These are phyloP conservation scores for Aspergillus sp. DNA, from an alignment of 2,329 filamentous ascomycete genomes.

Conservation along the genomic window DNA sequence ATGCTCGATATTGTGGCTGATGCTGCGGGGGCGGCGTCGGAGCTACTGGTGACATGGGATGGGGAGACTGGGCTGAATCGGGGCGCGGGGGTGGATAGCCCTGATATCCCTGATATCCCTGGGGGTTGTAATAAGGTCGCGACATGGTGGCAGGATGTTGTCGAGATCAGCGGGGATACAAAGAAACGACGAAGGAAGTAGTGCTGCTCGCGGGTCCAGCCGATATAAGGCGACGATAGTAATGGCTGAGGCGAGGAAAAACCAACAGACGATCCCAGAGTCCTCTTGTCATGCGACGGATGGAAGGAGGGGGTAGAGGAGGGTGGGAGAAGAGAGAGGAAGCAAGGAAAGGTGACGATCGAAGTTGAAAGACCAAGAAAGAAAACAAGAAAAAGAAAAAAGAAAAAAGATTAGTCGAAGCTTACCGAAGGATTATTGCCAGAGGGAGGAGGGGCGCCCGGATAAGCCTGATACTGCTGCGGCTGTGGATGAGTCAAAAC, in stretches of 20 bases:
- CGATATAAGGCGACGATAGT: constrained; percentile 3
- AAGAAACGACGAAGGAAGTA: not conserved
- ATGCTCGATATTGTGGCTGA: constrained; percentile 37
- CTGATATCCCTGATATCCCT: constrained; percentile 34
- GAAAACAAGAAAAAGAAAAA: constrained; percentile 11
- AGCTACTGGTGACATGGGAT: constrained; percentile 22
- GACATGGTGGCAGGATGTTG: constrained; percentile 31
- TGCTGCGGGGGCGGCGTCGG: constrained; percentile 27
- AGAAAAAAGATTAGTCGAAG: constrained; percentile 18
- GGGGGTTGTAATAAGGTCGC: constrained; percentile 35
- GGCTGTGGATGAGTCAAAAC: constrained; percentile 30
- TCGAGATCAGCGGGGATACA: constrained; percentile 14
- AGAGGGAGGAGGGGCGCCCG: constrained; percentile 34
- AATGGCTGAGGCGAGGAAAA: not conserved
- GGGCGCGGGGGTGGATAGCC: constrained; percentile 31
- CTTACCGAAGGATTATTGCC: constrained; percentile 35
- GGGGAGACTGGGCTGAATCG: constrained; percentile 36
- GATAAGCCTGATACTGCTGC: constrained; percentile 58
- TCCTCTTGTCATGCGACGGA: constrained; percentile 14
- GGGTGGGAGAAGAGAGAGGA: constrained; percentile 5
- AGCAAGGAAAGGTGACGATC: constrained; percentile 1
- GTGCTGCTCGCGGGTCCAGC: not conserved
- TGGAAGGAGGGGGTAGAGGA: constrained; percentile 3
- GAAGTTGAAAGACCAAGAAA: not conserved
- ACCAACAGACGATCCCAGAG: not conserved